phyloP scores from a whole-genome alignment of 305 asterid genomes.

The Monarda citriodora region DNA sequence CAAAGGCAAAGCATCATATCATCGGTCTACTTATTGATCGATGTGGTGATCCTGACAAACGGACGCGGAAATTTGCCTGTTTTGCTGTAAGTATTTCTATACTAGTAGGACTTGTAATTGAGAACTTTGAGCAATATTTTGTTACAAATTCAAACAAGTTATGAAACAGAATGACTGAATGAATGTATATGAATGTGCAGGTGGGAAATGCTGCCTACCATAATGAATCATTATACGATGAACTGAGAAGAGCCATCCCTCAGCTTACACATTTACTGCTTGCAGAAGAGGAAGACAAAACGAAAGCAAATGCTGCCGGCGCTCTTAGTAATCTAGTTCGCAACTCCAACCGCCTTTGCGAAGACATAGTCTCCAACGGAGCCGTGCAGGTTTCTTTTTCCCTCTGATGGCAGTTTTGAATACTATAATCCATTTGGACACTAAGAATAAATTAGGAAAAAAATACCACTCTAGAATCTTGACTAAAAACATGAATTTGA shows the following conservation, averaged over 20 bases:
- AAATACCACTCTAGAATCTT: neutral
- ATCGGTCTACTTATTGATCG: slow-evolving; percentile 76
- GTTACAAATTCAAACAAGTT: neutral
- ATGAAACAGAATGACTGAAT: slow-evolving; percentile 1
- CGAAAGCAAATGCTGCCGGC: slow-evolving; percentile 99
- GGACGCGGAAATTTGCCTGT: slow-evolving; percentile 98
- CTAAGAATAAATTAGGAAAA: neutral
- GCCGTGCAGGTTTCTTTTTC: slow-evolving; percentile 96
- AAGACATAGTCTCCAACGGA: slow-evolving; percentile 93
- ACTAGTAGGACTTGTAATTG: neutral
- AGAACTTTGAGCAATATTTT: slow-evolving; percentile 5
- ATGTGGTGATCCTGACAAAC: slow-evolving; percentile 90
- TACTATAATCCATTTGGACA: neutral
- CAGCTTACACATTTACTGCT: slow-evolving; percentile 79
- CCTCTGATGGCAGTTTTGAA: neutral
- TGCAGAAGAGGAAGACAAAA: slow-evolving; percentile 95
- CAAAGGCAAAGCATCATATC: slow-evolving; percentile 77
- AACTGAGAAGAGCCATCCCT: slow-evolving; percentile 90
- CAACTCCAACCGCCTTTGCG: slow-evolving; percentile 95
- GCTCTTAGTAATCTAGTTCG: slow-evolving; percentile 99
- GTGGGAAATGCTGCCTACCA: slow-evolving; percentile 99
- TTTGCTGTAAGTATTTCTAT: slow-evolving; percentile 75
- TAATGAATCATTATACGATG: slow-evolving; percentile 85
- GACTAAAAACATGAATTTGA: neutral
- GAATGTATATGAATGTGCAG: slow-evolving; percentile 40